A percentile compares a stretch with the other conserved stretches of the same genome.
Conservation (phyloP, 805 yeast species). For the Scheffersomyces coipomensis region DNA sequence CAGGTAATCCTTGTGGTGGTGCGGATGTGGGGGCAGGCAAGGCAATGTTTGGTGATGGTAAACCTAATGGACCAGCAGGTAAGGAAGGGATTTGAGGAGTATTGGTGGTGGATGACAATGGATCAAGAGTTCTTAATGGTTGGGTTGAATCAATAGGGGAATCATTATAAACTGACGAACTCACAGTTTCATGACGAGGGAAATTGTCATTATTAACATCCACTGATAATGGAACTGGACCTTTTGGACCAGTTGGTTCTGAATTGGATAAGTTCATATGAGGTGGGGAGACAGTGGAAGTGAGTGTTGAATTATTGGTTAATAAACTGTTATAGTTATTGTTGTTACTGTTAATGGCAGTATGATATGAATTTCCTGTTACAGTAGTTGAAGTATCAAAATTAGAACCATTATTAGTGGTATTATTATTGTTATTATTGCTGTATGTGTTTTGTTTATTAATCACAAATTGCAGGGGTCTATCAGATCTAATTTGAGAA, state of each 20-base stretch:
- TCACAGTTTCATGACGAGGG: not conserved
- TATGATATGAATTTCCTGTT: no score
- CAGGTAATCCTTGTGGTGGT: no score
- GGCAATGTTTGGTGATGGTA: conserved; percentile 28
- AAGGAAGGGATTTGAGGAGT: conserved; percentile 1
- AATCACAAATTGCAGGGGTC: not conserved
- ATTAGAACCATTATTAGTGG: not conserved
- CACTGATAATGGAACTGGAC: not conserved
- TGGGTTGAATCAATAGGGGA: not conserved
- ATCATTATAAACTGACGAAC: conserved; percentile 2
- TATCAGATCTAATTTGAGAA: conserved; percentile 38
- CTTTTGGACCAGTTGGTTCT: not conserved
- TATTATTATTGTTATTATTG: conserved; percentile 8
- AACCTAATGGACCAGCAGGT: conserved; percentile 21
- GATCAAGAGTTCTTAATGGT: conserved; percentile 1
- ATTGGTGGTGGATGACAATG: not conserved
- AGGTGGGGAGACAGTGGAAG: no score
- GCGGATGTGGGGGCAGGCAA: not conserved
- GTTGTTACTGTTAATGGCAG: no score
- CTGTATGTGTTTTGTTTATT: not conserved
- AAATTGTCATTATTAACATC: no score
- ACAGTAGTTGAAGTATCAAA: no score
- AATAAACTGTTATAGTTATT: no score
- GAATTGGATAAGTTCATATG: no score
- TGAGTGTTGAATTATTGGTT: no score